phyloP scores from a whole-genome alignment of 192 early-diverging fungal genomes.

The Umbelopsis ramanniana region DNA sequence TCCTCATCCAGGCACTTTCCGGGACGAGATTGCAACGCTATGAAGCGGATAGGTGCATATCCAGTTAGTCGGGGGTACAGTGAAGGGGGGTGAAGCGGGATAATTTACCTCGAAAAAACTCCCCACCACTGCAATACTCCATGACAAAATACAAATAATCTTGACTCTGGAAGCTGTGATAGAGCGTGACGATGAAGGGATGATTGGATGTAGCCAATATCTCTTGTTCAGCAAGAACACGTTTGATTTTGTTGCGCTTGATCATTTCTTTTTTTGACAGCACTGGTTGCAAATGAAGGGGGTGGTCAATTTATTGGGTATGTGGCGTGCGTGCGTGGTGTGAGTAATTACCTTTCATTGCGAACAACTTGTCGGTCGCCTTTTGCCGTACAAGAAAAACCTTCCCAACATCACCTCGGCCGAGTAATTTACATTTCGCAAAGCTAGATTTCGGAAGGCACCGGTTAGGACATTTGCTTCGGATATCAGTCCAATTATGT shows the following conservation, averaged over 20 bases:
- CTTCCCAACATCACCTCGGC: slow-evolving; percentile 96
- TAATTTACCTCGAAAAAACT: slow-evolving; percentile 72
- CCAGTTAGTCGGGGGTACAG: neutral
- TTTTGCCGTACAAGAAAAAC: slow-evolving; percentile 93
- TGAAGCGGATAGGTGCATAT: neutral
- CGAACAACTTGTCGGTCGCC: slow-evolving; percentile 79
- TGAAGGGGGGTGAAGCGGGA: neutral
- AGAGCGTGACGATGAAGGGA: slow-evolving; percentile 85
- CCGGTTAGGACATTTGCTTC: neutral
- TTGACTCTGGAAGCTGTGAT: slow-evolving; percentile 86
- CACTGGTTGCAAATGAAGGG: slow-evolving; percentile 35
- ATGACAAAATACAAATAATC: slow-evolving; percentile 84
- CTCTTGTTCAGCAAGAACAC: slow-evolving; percentile 93
- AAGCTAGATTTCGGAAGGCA: slow-evolving; percentile 55
- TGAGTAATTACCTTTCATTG: slow-evolving; percentile 82
- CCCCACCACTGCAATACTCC: slow-evolving; percentile 88
- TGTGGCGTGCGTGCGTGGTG: neutral
- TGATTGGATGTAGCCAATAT: slow-evolving; percentile 79
- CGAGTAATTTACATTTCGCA: slow-evolving; percentile 85
- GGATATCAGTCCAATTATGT: neutral
- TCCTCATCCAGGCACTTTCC: slow-evolving; percentile 86
- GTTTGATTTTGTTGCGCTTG: slow-evolving; percentile 95
- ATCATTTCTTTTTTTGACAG: slow-evolving; percentile 95
- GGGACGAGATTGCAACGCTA: slow-evolving; percentile 85
- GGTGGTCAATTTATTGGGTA: neutral